phyloP scores from a whole-genome alignment of 352 stramenopile genomes.

The Poterioochromonas sp. region DNA sequence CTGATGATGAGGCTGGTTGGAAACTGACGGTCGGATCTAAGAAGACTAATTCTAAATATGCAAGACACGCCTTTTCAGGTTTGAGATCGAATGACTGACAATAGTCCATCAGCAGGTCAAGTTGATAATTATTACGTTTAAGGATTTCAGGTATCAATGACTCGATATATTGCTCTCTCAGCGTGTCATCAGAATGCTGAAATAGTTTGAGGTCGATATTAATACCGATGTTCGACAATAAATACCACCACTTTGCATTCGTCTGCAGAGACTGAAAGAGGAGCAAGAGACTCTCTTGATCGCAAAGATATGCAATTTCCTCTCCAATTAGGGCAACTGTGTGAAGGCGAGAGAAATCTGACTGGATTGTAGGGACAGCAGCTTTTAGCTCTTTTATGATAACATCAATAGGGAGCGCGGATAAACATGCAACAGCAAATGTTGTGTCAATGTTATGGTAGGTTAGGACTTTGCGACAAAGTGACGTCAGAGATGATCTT shows the following conservation, averaged over 20 bases:
- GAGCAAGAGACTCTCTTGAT: constrained; percentile 3
- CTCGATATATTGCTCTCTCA: not conserved
- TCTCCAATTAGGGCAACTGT: constrained; percentile 22
- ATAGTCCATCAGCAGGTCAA: constrained; percentile 4
- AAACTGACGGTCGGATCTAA: not conserved
- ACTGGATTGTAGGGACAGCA: constrained; percentile 26
- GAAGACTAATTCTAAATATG: constrained; percentile 10
- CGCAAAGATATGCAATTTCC: constrained; percentile 24
- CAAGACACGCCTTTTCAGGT: not conserved
- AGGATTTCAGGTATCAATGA: constrained; percentile 22
- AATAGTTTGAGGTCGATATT: constrained; percentile 24
- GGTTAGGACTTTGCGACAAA: constrained; percentile 20
- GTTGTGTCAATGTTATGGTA: constrained; percentile 12
- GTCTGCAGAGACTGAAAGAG: constrained; percentile 25
- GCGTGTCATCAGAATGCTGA: not conserved
- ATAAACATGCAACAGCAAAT: constrained; percentile 26
- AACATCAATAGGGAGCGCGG: not conserved
- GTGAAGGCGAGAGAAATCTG: constrained; percentile 24
- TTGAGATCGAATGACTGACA: constrained; percentile 20
- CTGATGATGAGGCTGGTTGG: not conserved
- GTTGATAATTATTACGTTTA: not conserved
- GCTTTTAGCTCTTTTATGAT: constrained; percentile 19
- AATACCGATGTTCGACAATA: not conserved
- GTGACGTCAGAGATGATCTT: not conserved
- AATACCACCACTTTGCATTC: constrained; percentile 34